phyloP scores from a whole-genome alignment of 768 basidiomycete genomes.

The Asterophora lycoperdoides region DNA sequence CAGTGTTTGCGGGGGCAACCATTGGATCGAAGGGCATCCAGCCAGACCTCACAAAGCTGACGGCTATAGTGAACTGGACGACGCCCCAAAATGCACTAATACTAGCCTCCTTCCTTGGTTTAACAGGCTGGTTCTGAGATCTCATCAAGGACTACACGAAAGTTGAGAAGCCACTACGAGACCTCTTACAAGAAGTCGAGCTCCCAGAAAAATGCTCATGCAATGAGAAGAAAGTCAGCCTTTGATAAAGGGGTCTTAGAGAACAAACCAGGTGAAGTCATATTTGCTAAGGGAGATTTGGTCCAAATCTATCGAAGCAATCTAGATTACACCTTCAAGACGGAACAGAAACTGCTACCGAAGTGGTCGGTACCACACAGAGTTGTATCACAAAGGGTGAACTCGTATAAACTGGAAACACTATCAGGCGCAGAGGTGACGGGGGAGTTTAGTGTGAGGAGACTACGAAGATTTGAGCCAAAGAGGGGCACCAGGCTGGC shows the following conservation, averaged over 20 bases:
- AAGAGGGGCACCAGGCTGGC: conserved; percentile 17
- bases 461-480: conserved; percentile 19
- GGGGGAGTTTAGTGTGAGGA: conserved; percentile 17
- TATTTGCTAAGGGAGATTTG: conserved; percentile 23
- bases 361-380: conserved; percentile 27
- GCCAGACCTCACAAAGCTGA: conserved; percentile 34
- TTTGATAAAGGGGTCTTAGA: conserved; percentile 24
- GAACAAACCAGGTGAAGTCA: conserved; percentile 13
- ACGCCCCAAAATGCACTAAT: conserved; percentile 24
- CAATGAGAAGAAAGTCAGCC: conserved; percentile 17
- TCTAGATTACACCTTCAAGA: conserved; percentile 23
- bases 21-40: conserved; percentile 30
- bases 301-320: conserved; percentile 22
- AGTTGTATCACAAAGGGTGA: conserved; percentile 12
- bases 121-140: conserved; percentile 31
- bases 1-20: conserved; percentile 30
- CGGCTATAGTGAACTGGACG: no score
- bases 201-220: conserved; percentile 20
- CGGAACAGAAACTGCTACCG: conserved; percentile 24
- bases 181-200: conserved; percentile 21
- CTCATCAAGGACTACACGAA: conserved; percentile 32
- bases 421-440: conserved; percentile 12
- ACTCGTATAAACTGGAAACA: conserved; percentile 24
- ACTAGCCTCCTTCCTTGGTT: conserved; percentile 31
- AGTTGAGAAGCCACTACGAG: conserved; percentile 26